phyloP scores from a whole-genome alignment of 306 rosid species.

The Prinsepia uniflora region DNA sequence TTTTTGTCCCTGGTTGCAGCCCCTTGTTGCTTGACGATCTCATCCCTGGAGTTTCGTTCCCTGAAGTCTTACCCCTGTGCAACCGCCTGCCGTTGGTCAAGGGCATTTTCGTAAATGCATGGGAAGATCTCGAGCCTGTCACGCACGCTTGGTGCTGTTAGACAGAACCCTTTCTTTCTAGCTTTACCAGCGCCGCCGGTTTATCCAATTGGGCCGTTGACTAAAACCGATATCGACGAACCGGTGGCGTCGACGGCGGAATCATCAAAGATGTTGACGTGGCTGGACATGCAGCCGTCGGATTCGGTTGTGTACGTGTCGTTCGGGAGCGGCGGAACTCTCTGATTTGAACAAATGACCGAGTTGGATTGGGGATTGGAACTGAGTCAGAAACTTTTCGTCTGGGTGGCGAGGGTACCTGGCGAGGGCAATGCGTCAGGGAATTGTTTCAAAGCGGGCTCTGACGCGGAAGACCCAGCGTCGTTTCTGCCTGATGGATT shows the following conservation, averaged over 20 bases:
- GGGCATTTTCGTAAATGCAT: constrained; percentile 28
- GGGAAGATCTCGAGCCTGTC: constrained; percentile 20
- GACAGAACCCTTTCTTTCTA: constrained; percentile 15
- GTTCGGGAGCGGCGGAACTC: constrained; percentile 62
- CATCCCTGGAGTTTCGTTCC: neutral
- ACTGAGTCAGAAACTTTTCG: constrained; percentile 42
- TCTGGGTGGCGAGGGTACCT: constrained; percentile 55
- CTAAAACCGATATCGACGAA: neutral
- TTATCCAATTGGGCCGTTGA: constrained; percentile 37
- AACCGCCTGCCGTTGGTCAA: constrained; percentile 7
- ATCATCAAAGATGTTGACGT: constrained; percentile 19
- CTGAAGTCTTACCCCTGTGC: constrained; percentile 4
- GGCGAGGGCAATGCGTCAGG: constrained; percentile 22
- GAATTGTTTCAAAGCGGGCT: neutral
- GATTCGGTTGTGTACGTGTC: constrained; percentile 48
- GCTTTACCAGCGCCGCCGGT: constrained; percentile 11
- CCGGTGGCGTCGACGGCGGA: neutral
- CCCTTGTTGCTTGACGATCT: constrained; percentile 17
- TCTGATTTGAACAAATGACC: constrained; percentile 23
- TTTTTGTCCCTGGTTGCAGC: constrained; percentile 27
- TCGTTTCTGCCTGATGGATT: constrained; percentile 24
- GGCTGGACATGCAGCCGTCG: constrained; percentile 61
- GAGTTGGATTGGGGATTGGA: constrained; percentile 53
- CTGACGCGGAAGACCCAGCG: neutral
- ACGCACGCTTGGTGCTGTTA: constrained; percentile 6